Percentiles rank a stretch among this genome's conserved stretches.
Evolutionary conservation across 345 rosid genomes (phyloP).

Genomic region (Anacardium occidentale): DNA sequence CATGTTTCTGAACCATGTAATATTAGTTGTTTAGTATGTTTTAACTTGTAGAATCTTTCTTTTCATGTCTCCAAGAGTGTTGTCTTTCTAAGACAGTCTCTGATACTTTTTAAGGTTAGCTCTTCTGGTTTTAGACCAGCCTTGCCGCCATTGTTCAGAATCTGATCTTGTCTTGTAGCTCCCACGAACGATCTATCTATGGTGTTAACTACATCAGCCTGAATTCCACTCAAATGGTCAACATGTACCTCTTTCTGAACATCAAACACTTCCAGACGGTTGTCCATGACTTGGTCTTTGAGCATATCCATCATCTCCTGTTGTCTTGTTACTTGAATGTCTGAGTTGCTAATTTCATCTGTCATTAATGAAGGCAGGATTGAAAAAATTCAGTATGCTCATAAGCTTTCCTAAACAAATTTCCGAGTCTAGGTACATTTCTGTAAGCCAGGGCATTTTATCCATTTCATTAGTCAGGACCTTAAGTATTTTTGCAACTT

Average conservation of each 20-base stretch:
- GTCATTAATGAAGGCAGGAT: neutral
- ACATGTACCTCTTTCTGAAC: slow-evolving; percentile 15
- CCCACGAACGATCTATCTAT: slow-evolving; percentile 25
- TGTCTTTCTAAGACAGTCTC: slow-evolving; percentile 36
- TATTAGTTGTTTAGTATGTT: neutral
- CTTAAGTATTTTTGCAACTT: slow-evolving; percentile 33
- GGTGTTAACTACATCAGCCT: slow-evolving; percentile 11
- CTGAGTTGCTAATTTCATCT: slow-evolving; percentile 20
- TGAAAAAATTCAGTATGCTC: neutral
- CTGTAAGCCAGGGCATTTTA: slow-evolving; percentile 10
- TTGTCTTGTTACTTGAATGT: slow-evolving; percentile 16
- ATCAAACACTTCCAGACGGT: slow-evolving; percentile 7
- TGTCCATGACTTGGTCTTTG: slow-evolving; percentile 10
- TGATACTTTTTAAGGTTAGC: slow-evolving; percentile 39
- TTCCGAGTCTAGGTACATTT: no score
- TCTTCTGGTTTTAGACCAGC: slow-evolving; percentile 39
- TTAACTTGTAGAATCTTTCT: slow-evolving; percentile 24
- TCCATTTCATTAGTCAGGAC: slow-evolving; percentile 18
- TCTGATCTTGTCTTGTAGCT: slow-evolving; percentile 20
- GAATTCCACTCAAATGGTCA: slow-evolving; percentile 11
- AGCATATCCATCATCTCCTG: slow-evolving; percentile 12
- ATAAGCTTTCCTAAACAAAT: slow-evolving; percentile 4
- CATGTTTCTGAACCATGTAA: neutral
- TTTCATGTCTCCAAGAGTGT: slow-evolving; percentile 24
- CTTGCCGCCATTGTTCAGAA: slow-evolving; percentile 17